Percentiles rank a stretch among this genome's conserved stretches.
phyloP scores from a whole-genome alignment of 352 stramenopile genomes.

The Globisporangium spinosum region DNA sequence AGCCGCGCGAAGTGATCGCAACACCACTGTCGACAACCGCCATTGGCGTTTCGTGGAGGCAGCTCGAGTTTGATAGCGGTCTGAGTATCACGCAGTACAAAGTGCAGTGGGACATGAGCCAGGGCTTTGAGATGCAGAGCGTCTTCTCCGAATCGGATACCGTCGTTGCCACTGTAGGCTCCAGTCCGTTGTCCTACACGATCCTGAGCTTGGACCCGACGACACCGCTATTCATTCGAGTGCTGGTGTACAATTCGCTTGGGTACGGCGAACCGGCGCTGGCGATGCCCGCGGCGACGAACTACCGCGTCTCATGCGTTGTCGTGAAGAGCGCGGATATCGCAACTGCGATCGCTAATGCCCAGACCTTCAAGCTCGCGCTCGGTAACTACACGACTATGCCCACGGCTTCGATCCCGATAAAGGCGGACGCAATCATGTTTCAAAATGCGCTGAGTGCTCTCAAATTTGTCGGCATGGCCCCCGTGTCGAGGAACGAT shows the following conservation, averaged over 20 bases:
- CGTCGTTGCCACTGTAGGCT: conserved; percentile 18
- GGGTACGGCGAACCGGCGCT: conserved; percentile 59
- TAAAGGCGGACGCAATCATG: conserved; percentile 46
- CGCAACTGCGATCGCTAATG: conserved; percentile 23
- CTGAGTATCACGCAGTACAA: conserved; percentile 86
- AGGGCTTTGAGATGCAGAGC: conserved; percentile 75
- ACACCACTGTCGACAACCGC: conserved; percentile 33
- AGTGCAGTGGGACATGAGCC: conserved; percentile 90
- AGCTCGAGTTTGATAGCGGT: conserved; percentile 66
- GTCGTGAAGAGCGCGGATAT: conserved; percentile 32
- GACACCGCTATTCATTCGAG: conserved; percentile 71
- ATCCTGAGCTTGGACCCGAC: conserved; percentile 45
- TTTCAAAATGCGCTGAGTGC: conserved; percentile 53
- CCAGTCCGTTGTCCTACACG: conserved; percentile 20
- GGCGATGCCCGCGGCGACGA: conserved; percentile 39
- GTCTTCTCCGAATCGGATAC: conserved; percentile 49
- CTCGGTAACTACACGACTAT: conserved; percentile 49
- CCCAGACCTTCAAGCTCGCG: conserved; percentile 51
- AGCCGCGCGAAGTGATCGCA: conserved; percentile 27
- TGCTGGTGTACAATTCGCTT: conserved; percentile 78
- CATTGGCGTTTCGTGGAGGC: conserved; percentile 73
- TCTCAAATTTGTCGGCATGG: conserved; percentile 43
- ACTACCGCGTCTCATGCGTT: conserved; percentile 51
- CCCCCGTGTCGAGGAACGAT: conserved; percentile 57
- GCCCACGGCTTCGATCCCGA: conserved; percentile 34